phyloP scores from a whole-genome alignment of 495 filamentous ascomycete species.

The Neurospora hispaniola region DNA sequence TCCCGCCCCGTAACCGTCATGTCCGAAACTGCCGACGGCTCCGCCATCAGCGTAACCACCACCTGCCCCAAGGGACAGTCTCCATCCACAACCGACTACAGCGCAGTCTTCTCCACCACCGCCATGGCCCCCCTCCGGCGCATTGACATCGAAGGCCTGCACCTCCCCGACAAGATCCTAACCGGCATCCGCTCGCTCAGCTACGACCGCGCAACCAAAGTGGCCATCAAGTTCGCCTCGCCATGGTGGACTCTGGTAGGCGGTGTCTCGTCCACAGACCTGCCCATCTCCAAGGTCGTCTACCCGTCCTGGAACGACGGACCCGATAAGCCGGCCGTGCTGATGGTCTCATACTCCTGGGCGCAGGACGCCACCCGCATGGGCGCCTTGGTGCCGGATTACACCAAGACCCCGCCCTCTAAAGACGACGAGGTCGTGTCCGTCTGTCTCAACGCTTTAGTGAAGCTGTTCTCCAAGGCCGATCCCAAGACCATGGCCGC shows the following conservation, averaged over 20 bases:
- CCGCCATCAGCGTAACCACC: not conserved
- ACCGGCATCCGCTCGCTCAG: slow-evolving; percentile 18
- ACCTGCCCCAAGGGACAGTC: not conserved
- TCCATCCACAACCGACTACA: slow-evolving; percentile 9
- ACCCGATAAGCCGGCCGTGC: slow-evolving; percentile 20
- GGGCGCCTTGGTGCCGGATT: slow-evolving; percentile 18
- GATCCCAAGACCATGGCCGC: not conserved
- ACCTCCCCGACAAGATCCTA: slow-evolving; percentile 11
- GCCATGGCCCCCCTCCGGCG: slow-evolving; percentile 17
- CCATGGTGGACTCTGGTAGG: slow-evolving; percentile 26
- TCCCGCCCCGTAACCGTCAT: slow-evolving; percentile 16
- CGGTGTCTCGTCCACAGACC: slow-evolving; percentile 27
- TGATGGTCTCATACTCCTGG: slow-evolving; percentile 37
- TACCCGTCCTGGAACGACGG: slow-evolving; percentile 35
- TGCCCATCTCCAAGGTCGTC: slow-evolving; percentile 28
- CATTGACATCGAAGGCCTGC: slow-evolving; percentile 18
- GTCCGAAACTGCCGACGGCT: not conserved
- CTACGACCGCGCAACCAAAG: slow-evolving; percentile 24
- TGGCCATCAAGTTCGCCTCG: slow-evolving; percentile 22
- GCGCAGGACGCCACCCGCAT: slow-evolving; percentile 30
- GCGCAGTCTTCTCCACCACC: slow-evolving; percentile 21
- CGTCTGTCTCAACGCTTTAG: slow-evolving; percentile 6
- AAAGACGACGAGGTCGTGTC: slow-evolving; percentile 4
- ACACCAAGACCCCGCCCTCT: slow-evolving; percentile 17
- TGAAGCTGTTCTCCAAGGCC: slow-evolving; percentile 2